Conservation (phyloP, 306 rosid species). For the Alnus glutinosa region DNA sequence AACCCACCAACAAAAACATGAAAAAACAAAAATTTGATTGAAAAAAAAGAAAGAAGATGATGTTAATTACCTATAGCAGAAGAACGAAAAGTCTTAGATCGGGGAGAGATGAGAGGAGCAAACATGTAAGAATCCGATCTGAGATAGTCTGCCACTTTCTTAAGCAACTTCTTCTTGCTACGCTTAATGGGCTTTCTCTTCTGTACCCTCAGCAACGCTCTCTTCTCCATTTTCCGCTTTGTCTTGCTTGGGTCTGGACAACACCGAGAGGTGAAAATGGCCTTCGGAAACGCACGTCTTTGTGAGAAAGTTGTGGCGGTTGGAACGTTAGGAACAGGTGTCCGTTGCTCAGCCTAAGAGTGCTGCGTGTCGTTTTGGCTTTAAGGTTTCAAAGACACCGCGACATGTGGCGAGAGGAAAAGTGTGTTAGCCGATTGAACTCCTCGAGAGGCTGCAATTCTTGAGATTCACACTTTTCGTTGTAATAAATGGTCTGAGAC, state of each 20-base stretch:
- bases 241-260: neutral
- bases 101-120: constrained; percentile 55
- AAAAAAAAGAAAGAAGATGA: neutral
- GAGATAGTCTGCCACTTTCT: constrained; percentile 51
- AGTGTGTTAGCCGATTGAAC: too few species aligned
- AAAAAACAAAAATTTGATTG: neutral
- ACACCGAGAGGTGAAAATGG: neutral
- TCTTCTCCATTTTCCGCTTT: constrained; percentile 42
- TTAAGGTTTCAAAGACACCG: neutral
- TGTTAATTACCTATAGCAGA: constrained; percentile 27
- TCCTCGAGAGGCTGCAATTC: too few species aligned
- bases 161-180: constrained; percentile 39
- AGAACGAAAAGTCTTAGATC: constrained; percentile 14
- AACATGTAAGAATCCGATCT: constrained; percentile 57
- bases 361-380: constrained; percentile 1
- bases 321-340: constrained; percentile 11
- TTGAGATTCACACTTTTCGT: too few species aligned
- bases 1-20: neutral
- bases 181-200: constrained; percentile 42
- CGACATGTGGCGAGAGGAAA: neutral
- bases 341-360: neutral
- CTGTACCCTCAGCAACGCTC: constrained; percentile 18
- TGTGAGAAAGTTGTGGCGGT: constrained; percentile 29
- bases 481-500: too few species aligned
- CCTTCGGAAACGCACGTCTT: neutral